Evolutionary conservation across 164 flowering plant genomes (phyloP), one percentile per base, ranked within the genome.

Genomic region (Kingdonia uniflora): DNA sequence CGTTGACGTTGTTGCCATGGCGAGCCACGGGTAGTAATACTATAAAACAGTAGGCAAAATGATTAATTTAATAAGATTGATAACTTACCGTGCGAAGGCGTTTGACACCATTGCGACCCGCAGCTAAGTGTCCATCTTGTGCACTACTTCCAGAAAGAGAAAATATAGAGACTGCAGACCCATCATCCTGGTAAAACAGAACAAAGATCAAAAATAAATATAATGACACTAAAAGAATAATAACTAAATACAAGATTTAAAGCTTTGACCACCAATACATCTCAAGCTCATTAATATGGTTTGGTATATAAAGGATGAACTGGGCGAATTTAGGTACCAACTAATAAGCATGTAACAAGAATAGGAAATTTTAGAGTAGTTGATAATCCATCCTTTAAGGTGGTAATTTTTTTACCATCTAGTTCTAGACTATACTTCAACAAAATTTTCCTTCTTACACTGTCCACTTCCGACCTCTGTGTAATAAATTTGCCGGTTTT

Each of bases 41-140:
- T n/a, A n/a, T n/a, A n/a, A n/a, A n/a, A n/a, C n/a, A n/a, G n/a
- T n/a, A n/a, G n/a, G n/a, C n/a, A n/a, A n/a, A n/a, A 16, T 45
- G 49, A 0, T 20, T 6, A 42, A 16, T 39, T 29, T 23, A 15
- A 10, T 23, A 1, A 23, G 40, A 6, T 17, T 5, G 14, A 25
- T 13, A 64, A 55, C 80, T 75, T 76, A 91, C 98, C 24, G 96
- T 91, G n/a, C 98, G 82, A n/a, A 91, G 90, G 37, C 98, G 96
- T 73, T 87, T 91, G 52, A 91, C 98, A 54, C 98, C 98, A 71
- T 91, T 91, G n/a, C 96, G 87, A 22, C 88, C 98, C 33, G 98
- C 96, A 65, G 85, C 85, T 64, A 92, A 71, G 68, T 84, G 95
- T 29, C 96, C 95, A 78, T 92, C 98, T 72, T 84, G 89, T 7